Base-by-base conservation (phyloP, 495 filamentous ascomycete species). In the Darksidea phi region DNA sequence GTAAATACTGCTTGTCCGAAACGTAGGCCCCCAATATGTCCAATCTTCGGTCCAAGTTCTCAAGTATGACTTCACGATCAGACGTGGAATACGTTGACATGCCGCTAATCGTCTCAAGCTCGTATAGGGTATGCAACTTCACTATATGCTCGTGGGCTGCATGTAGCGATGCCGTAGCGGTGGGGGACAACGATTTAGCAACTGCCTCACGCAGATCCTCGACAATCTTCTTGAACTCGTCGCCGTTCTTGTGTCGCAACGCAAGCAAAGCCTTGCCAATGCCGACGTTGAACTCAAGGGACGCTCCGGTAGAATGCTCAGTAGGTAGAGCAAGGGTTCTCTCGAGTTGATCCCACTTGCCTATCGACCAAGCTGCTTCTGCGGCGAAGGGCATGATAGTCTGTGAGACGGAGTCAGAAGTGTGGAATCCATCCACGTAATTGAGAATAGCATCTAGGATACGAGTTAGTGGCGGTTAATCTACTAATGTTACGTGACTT, bases 361-460 rank as follows among this genome's bases (percentile, higher is more conserved):
- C 84, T 5, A 87, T 94, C 20, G 88, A 86, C 92, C 93, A 97
- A 3, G 90, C 85, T 34, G 95, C 91, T 77, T 97, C 94, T 2
- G 90, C 84, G 20, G 87, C 90, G 70, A 89, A 93, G 12, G 90
- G 86, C 17, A 91, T 75, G 36, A 91, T 79, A 34, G 76, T 82
- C 38, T 82, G 79, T 13, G 80, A 74, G 2, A 77, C 80, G 18
- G 77, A 69, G 15, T 72, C 65, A 21, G 79, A 78, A n/a, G 47
- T 78, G 59, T 82, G 80, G 66, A 95, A 86, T 3, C 84, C 83
- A 64, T 95, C 91, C 48, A 91, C 86, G 59, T 90, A 88, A 59
- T 88, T 94, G 24, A 95, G 76, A 24, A 96, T 81, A 17, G 89
- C 87, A 74, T 96, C 88, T 91, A 63, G 12, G 10, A 38, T 34